Evolutionary conservation across 2,329 filamentous ascomycete species (phyloP).

Genomic region (Cryoendolithus antarcticus): DNA sequence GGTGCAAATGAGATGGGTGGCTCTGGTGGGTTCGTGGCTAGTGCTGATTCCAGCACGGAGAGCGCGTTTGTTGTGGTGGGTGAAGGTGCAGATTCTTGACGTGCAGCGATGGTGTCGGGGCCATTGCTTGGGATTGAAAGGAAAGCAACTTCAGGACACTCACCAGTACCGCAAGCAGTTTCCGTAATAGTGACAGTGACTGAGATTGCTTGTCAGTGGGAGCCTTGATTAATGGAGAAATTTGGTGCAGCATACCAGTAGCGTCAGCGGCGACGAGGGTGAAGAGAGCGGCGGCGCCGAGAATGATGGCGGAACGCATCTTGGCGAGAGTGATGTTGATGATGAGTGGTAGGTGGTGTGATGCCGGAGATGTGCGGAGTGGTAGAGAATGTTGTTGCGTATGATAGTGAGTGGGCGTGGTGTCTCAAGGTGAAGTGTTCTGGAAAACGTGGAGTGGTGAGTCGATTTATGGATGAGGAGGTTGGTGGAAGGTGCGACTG

Average conservation of each 20-base stretch:
- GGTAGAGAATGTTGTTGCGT: not conserved
- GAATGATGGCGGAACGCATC: constrained; percentile 4
- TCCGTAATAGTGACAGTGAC: constrained; percentile 5
- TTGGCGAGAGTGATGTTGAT: constrained; percentile 1
- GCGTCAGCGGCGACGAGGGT: constrained; percentile 2
- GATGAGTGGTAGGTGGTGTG: constrained; percentile 1
- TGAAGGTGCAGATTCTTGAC: constrained; percentile 2
- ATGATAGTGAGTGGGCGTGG: not conserved
- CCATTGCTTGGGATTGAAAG: constrained; percentile 4
- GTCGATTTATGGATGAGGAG: too few species aligned
- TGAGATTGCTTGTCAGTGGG: constrained; percentile 1
- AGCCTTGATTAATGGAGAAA: not conserved
- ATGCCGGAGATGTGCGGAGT: not conserved
- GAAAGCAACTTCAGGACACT: constrained; percentile 5
- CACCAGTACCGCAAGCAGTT: constrained; percentile 6
- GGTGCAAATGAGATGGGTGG: constrained; percentile 7
- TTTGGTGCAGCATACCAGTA: constrained; percentile 2
- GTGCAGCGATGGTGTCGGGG: constrained; percentile 5
- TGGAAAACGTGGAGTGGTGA: too few species aligned
- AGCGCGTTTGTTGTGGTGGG: constrained; percentile 6
- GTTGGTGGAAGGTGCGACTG: too few species aligned
- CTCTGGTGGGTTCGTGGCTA: constrained; percentile 8
- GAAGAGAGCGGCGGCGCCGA: constrained; percentile 5
- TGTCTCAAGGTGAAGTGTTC: not conserved
- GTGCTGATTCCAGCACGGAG: constrained; percentile 8